Conservation (phyloP, 2,329 filamentous ascomycete species). For the Orbilia oligospora region DNA sequence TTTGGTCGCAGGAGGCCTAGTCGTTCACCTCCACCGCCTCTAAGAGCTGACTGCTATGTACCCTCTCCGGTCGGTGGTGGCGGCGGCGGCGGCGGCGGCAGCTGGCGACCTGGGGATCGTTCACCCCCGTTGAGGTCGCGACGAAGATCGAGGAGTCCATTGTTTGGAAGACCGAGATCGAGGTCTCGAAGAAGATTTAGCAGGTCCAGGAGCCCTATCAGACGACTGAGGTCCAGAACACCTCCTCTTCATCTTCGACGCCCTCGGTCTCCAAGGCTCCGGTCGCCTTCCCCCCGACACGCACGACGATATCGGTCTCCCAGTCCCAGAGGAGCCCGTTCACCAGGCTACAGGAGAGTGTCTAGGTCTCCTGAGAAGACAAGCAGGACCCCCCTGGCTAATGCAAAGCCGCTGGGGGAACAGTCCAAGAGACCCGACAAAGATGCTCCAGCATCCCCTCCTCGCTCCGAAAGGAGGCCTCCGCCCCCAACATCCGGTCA, state of each 20-base stretch:
- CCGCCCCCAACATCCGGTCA: neutral
- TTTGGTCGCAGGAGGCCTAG: slow-evolving; percentile 60
- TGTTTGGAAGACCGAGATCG: slow-evolving; percentile 53
- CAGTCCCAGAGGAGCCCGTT: slow-evolving; percentile 44
- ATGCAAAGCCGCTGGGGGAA: slow-evolving; percentile 18
- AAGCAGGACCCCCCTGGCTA: slow-evolving; percentile 34
- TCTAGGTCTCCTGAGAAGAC: slow-evolving; percentile 44
- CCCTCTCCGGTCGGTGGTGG: slow-evolving; percentile 59
- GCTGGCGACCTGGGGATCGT: slow-evolving; percentile 61
- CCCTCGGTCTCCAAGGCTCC: slow-evolving; percentile 38
- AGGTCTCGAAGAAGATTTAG: slow-evolving; percentile 47
- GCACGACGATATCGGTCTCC: slow-evolving; percentile 38
- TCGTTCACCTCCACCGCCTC: slow-evolving; percentile 62
- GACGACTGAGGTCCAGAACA: slow-evolving; percentile 37
- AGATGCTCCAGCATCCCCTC: slow-evolving; percentile 48
- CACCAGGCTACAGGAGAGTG: slow-evolving; percentile 36
- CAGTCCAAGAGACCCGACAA: slow-evolving; percentile 39
- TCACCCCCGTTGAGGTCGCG: slow-evolving; percentile 41
- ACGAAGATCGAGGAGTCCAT: slow-evolving; percentile 48
- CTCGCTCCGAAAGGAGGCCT: slow-evolving; percentile 38
- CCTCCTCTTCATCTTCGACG: slow-evolving; percentile 38
- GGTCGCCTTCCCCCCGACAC: slow-evolving; percentile 44
- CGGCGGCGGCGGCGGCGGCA: slow-evolving; percentile 36
- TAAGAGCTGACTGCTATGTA: slow-evolving; percentile 63
- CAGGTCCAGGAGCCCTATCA: slow-evolving; percentile 40